Evolutionary conservation across 768 basidiomycete species (phyloP), one percentile per base, ranked within the genome.

Genomic region (Rhizopogon rudus): DNA sequence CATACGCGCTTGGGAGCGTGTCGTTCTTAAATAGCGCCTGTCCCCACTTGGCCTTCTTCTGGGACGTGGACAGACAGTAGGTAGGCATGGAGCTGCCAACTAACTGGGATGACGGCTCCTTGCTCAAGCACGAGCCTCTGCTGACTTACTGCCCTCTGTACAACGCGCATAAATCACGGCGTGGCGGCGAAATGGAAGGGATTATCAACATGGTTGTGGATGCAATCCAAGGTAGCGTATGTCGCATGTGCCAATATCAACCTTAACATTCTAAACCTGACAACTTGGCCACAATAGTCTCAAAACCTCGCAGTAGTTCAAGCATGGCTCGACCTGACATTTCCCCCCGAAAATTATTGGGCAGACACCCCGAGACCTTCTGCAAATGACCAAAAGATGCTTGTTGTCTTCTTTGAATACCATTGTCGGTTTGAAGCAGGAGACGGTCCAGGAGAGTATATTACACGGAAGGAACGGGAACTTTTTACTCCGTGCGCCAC

Each of bases 121-220:
- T 69, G 55, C 20, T 61, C 22, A 1, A 57, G 3, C 52, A 69
- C 10, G 67, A 65, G 43, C 67, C 60, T 28, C 57, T 71, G 31
- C 6, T 45, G 33, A 42, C 1, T 25, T 7, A 41, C 44, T 31
- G 63, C 44, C 0, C 2, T 22, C 46, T 22, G 9, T 59, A n/a
- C 5, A 6, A 28, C 31, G 1, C 1, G 44, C 28, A 13, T 31
- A 20, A 10, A 9, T 40, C 56, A 37, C 10, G 35, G 35, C 35
- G 35, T 31, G 60, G 61, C 49, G 46, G 4, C 37, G 13, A 3
- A 12, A 25, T 2, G 28, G 59, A 12, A n/a, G 0, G 3, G 0
- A 35, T 53, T 7, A 3, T 59, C 22, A 40, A 51, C 13, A 0
- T 0, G 5, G 63, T 68, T 40, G 43, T 67, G 46, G 9, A 33